phyloP scores from a whole-genome alignment of 768 basidiomycete species.

The Mycena galericulata region DNA sequence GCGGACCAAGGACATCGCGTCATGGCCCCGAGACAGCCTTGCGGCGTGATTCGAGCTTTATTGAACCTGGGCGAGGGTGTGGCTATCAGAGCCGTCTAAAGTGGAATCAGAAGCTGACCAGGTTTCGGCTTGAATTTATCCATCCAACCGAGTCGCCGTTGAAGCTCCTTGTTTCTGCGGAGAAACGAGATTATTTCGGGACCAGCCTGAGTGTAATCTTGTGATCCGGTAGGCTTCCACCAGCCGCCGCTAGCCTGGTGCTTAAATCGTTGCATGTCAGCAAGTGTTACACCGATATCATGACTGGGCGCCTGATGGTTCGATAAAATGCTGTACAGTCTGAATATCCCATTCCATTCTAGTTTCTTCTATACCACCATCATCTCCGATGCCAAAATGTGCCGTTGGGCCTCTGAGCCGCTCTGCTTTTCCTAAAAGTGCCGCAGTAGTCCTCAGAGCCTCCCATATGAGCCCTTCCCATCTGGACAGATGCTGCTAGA shows the following conservation, averaged over 20 bases:
- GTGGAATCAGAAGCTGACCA: neutral
- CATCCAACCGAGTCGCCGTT: conserved; percentile 29
- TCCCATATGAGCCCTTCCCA: no score
- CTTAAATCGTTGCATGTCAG: neutral
- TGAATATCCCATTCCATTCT: neutral
- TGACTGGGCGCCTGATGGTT: conserved; percentile 5
- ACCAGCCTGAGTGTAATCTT: conserved; percentile 2
- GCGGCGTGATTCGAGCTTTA: neutral
- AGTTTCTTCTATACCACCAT: no score
- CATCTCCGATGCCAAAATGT: no score
- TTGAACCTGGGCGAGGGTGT: neutral
- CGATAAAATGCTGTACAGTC: neutral
- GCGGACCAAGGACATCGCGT: neutral
- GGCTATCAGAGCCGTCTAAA: no score
- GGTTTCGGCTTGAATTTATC: conserved; percentile 11
- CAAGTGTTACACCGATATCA: neutral
- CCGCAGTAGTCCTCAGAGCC: no score
- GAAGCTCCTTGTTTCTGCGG: conserved; percentile 15
- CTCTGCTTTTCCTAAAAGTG: no score
- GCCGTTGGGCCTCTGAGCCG: no score
- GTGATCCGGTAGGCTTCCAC: neutral
- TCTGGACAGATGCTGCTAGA: no score
- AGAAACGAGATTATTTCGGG: conserved; percentile 1
- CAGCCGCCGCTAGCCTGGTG: conserved; percentile 7
- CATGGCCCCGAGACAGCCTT: neutral